phyloP scores from a whole-genome alignment of 2,329 filamentous ascomycete species.

The Colletotrichum sp. region DNA sequence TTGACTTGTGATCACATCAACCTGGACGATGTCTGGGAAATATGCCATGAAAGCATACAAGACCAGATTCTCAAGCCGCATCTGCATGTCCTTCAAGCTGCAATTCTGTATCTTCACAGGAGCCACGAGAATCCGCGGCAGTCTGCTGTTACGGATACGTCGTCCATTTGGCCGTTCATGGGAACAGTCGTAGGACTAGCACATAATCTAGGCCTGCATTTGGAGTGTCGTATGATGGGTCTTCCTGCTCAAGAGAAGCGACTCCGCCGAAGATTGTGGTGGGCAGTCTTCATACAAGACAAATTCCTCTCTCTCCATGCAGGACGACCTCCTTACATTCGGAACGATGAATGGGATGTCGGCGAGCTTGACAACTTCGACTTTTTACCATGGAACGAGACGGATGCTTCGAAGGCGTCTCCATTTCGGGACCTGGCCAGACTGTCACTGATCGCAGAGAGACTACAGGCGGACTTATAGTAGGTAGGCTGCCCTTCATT shows the following conservation, averaged over 20 bases:
- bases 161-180: slow-evolving; percentile 41
- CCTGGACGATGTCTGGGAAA: neutral
- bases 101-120: neutral
- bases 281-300: slow-evolving; percentile 43
- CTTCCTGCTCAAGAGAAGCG: slow-evolving; percentile 41
- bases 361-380: neutral
- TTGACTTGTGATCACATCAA: neutral
- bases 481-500: fast-evolving
- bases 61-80: neutral
- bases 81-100: neutral
- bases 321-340: slow-evolving; percentile 39
- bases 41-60: neutral
- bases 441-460: neutral
- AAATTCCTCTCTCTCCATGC: slow-evolving; percentile 40
- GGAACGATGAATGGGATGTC: slow-evolving; percentile 33
- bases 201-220: slow-evolving; percentile 36
- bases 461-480: neutral
- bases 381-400: neutral
- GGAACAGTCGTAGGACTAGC: slow-evolving; percentile 38
- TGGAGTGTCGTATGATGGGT: slow-evolving; percentile 40
- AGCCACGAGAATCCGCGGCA: neutral
- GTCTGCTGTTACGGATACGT: slow-evolving; percentile 29
- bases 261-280: slow-evolving; percentile 41
- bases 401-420: neutral
- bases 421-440: neutral